Base-by-base conservation (phyloP, 1,139 yeast genomes). In the Yamadazyma pseudoaaseri region DNA sequence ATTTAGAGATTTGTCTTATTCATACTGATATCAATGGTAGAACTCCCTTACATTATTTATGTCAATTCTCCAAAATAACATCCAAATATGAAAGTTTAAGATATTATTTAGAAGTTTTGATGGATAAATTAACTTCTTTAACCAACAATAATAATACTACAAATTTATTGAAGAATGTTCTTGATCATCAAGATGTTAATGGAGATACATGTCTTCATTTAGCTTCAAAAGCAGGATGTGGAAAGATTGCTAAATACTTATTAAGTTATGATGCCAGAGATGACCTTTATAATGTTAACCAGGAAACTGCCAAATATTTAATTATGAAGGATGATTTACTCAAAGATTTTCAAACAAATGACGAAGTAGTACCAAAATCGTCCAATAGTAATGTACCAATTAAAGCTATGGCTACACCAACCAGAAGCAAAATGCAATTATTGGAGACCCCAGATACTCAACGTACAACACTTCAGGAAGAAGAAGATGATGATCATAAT, bases 21-120 rank as follows among this genome's bases (percentile, higher is more conserved):
- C 80, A 81, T 34, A 85, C 92, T 3, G 94, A 84, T 56, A 69
- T 70, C 20, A 79, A 77, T 49, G 86, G 86, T 11, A 65, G 90
- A 43, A 77, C 87, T 1, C 90, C 90, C 2, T 55, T 83, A 37
- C 94, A 84, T 58, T 82, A 84, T 48, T 56, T 84, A 34, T 76
- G 83, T 50, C 89, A 81, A 47, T 65, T 79, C 47, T 60, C 78
- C 23, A 73, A 78, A 26, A 70, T 70, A 20, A 61, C 66, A 37
- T 63, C 80, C 3, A 51, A 82, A 66, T 55, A 57, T 32, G 72
- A 66, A 16, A 65, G 73, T 31, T 60, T 69, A 33, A 47, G 59
- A 29, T 68, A 68, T 38, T 70, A 70, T 41, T 46, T 69, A 36
- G 60, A 58, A 28, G 51, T 57, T 5, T 60, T 75, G 14, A 59